Percentiles rank a stretch among this genome's conserved stretches.
phyloP scores from a whole-genome alignment of 257 asterid species.

The Marsdenia floribunda region DNA sequence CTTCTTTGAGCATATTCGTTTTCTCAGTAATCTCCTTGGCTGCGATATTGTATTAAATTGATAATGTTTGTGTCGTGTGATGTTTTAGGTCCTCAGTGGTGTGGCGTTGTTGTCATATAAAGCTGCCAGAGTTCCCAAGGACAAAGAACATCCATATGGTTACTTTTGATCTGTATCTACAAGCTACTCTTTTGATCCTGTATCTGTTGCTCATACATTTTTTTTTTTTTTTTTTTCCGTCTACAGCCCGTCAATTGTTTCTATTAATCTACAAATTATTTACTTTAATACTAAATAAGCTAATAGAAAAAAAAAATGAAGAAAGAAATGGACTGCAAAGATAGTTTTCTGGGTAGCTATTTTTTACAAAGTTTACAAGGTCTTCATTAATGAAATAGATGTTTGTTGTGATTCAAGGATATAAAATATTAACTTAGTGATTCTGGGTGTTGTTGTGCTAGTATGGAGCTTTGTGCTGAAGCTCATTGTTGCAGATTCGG shows the following conservation, averaged over 20 bases:
- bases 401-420: background rate
- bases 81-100: conserved; percentile 82
- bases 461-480: background rate
- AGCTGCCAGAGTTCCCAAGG: conserved; percentile 91
- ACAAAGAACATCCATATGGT: conserved; percentile 99
- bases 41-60: background rate
- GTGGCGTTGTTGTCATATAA: conserved; percentile 83
- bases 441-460: background rate
- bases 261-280: background rate
- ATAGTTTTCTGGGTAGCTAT: background rate
- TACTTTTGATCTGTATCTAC: conserved; percentile 80
- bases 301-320: background rate
- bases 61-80: background rate
- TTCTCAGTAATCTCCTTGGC: background rate
- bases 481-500: background rate
- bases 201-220: background rate
- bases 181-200: conserved; percentile 31
- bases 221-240: background rate
- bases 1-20: background rate
- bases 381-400: background rate
- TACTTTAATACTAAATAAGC: background rate
- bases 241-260: background rate
- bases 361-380: background rate
- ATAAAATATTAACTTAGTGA: background rate
- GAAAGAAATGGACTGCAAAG: background rate